These are phyloP conservation scores for Carex sylvatica DNA, from an alignment of 202 grass and related monocot genomes.

Conservation along the genomic window DNA sequence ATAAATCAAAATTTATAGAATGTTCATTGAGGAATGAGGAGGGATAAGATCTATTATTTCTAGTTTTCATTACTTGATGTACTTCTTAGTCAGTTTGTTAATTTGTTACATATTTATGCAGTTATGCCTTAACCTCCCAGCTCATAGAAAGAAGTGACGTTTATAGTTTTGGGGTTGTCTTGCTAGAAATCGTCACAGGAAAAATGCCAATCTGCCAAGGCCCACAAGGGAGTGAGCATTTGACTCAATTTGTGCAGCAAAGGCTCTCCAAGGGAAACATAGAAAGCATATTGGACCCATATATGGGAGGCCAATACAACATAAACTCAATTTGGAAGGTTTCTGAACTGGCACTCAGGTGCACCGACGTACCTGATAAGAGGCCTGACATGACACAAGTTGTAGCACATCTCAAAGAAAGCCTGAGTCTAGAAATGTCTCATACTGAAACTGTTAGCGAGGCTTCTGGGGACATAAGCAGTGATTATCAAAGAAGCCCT, in stretches of 20 bases:
- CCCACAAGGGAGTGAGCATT: background rate
- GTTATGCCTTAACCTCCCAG: constrained; percentile 1
- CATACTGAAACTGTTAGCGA: background rate
- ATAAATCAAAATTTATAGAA: background rate
- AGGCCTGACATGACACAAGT: constrained; percentile 36
- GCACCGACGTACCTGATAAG: background rate
- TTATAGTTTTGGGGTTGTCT: constrained; percentile 40
- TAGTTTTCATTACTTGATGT: background rate
- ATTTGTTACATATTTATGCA: background rate
- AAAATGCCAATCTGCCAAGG: background rate
- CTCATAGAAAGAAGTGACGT: constrained; percentile 38
- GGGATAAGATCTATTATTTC: background rate
- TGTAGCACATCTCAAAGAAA: constrained; percentile 25
- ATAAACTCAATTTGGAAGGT: constrained; percentile 32
- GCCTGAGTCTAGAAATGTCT: constrained; percentile 24
- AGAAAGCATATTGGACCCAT: constrained; percentile 21
- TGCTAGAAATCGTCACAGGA: constrained; percentile 29
- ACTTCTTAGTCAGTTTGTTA: too few relatives aligned
- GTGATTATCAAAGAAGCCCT: background rate
- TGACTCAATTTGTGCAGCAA: constrained; percentile 10
- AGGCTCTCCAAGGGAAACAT: constrained; percentile 29
- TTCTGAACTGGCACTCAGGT: constrained; percentile 25
- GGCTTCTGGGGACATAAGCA: background rate
- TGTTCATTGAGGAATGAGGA: background rate
- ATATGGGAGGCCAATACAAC: constrained; percentile 22